Percentiles rank a stretch among this genome's conserved stretches.
phyloP scores from a whole-genome alignment of 768 basidiomycete genomes.

The Kwoniella sp. region DNA sequence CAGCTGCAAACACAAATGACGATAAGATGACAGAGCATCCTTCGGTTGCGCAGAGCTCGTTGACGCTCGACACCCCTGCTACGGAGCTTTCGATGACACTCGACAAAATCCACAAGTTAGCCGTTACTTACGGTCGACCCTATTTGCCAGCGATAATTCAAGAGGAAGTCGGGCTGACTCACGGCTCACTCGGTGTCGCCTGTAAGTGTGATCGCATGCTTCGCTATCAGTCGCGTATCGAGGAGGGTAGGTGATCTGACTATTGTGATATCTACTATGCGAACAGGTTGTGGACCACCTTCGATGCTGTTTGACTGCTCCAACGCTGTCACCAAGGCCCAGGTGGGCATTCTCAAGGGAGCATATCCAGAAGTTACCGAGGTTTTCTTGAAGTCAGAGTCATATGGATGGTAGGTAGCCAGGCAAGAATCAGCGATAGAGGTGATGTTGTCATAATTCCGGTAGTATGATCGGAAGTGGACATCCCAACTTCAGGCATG shows the following conservation, averaged over 20 bases:
- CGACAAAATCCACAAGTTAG: background rate
- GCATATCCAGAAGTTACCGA: constrained; percentile 1
- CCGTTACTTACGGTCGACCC: background rate
- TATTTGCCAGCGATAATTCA: background rate
- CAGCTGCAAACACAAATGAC: too few species aligned
- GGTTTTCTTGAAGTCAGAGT: constrained; percentile 5
- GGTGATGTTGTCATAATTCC: too few species aligned
- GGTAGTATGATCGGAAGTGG: too few species aligned
- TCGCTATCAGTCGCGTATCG: too few species aligned
- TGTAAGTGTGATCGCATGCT: background rate
- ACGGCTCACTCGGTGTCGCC: background rate
- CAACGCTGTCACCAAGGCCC: constrained; percentile 9
- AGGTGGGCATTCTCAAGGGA: constrained; percentile 3
- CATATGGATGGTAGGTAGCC: constrained; percentile 9
- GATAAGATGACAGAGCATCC: too few species aligned
- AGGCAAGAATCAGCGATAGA: background rate
- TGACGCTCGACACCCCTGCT: background rate
- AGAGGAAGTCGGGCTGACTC: background rate
- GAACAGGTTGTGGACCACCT: constrained; percentile 8
- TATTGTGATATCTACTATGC: too few species aligned
- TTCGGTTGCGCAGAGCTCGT: background rate
- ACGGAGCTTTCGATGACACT: background rate
- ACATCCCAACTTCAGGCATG: too few species aligned
- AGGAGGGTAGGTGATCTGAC: too few species aligned
- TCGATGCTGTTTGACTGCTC: constrained; percentile 2